Conservation (phyloP, 2,329 filamentous ascomycete genomes). For the Graphium sp. region DNA sequence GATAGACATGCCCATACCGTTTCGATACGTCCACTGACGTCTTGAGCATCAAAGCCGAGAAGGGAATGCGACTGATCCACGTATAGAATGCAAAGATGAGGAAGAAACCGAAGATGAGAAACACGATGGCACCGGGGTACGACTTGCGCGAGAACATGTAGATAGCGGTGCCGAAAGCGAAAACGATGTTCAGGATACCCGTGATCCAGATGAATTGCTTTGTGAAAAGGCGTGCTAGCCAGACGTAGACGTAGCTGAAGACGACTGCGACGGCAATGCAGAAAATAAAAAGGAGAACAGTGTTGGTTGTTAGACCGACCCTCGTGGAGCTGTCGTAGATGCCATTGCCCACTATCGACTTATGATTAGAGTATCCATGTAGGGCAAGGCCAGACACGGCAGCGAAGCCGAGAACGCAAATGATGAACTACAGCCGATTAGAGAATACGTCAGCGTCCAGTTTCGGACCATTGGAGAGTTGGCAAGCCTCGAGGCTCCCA, state of each 20-base stretch:
- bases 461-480: background rate
- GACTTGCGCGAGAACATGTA: slow-evolving; percentile 68
- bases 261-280: slow-evolving; percentile 57
- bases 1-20: slow-evolving; percentile 68
- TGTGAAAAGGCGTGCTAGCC: slow-evolving; percentile 58
- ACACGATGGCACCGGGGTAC: slow-evolving; percentile 75
- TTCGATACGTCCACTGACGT: slow-evolving; percentile 76
- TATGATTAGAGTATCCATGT: slow-evolving; percentile 52
- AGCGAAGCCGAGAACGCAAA: slow-evolving; percentile 55
- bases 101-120: slow-evolving; percentile 68
- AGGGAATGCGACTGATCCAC: slow-evolving; percentile 84
- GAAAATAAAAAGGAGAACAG: slow-evolving; percentile 70
- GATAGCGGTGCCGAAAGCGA: slow-evolving; percentile 70
- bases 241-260: slow-evolving; percentile 63
- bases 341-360: slow-evolving; percentile 47
- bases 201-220: slow-evolving; percentile 90
- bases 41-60: slow-evolving; percentile 77
- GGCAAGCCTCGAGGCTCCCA: background rate
- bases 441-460: background rate
- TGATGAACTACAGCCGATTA: slow-evolving; percentile 37
- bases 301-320: slow-evolving; percentile 64
- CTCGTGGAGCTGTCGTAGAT: slow-evolving; percentile 55
- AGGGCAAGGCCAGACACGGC: slow-evolving; percentile 63
- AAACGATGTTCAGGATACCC: slow-evolving; percentile 71
- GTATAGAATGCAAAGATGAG: slow-evolving; percentile 68